Percentiles rank a stretch among this genome's conserved stretches.
phyloP scores from a whole-genome alignment of 257 asterid genomes.

The Agastache rugosa region DNA sequence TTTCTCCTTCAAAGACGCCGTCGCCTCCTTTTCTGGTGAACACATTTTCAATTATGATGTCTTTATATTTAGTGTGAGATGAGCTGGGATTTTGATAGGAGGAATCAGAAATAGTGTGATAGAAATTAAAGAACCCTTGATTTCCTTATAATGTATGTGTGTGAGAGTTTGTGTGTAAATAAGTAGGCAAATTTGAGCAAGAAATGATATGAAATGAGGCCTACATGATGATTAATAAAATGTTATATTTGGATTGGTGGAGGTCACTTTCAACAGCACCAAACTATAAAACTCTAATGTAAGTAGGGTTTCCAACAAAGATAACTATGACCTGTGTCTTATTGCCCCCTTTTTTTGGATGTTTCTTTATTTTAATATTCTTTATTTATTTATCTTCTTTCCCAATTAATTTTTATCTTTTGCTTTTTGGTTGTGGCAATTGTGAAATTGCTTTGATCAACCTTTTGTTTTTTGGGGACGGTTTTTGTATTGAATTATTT shows the following conservation, averaged over 20 bases:
- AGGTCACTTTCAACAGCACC: conserved; percentile 41
- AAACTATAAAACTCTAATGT: conserved; percentile 29
- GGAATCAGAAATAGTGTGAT: neutral
- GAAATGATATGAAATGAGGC: neutral
- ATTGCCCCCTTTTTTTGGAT: conserved; percentile 21
- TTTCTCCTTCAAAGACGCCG: conserved; percentile 4
- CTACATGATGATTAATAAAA: conserved; percentile 21
- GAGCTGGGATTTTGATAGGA: neutral
- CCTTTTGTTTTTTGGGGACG: conserved; percentile 34
- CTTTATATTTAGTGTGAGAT: neutral
- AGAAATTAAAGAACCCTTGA: neutral
- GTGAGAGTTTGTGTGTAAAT: neutral
- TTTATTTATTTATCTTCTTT: neutral
- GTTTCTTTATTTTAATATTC: neutral
- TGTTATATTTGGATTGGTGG: conserved; percentile 35
- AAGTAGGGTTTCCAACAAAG: conserved; percentile 44
- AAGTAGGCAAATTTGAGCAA: neutral
- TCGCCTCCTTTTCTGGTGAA: conserved; percentile 23
- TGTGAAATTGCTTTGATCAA: conserved; percentile 44
- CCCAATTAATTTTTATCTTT: conserved; percentile 15
- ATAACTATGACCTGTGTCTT: conserved; percentile 28
- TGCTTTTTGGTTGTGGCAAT: conserved; percentile 39
- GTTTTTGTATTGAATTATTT: conserved; percentile 29
- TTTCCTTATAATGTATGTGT: neutral
- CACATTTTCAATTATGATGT: conserved; percentile 36